These are phyloP conservation scores for Fomitopsis serialis DNA, from an alignment of 768 basidiomycete genomes.

Conservation along the genomic window DNA sequence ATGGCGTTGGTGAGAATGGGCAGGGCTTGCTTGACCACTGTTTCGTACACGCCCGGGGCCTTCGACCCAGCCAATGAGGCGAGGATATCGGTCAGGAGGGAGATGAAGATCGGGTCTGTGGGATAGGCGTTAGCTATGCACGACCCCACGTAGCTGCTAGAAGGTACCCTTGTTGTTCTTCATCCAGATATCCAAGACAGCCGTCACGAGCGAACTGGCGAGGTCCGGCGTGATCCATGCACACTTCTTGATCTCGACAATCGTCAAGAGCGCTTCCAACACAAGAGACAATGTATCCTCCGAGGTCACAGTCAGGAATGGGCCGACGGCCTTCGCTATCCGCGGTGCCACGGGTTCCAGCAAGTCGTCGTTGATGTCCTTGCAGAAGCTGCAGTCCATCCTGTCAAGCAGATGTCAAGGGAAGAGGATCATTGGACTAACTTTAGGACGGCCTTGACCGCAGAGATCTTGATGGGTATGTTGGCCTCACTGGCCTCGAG, in stretches of 20 bases:
- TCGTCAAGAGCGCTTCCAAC: conserved; percentile 77
- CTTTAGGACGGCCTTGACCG: conserved; percentile 93
- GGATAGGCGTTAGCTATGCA: neutral
- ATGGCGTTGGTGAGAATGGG: conserved; percentile 70
- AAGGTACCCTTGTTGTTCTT: conserved; percentile 76
- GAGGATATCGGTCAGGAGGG: conserved; percentile 79
- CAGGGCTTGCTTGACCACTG: conserved; percentile 67
- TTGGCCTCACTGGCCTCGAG: conserved; percentile 68
- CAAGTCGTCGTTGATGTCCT: conserved; percentile 54
- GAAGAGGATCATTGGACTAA: conserved; percentile 30
- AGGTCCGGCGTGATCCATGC: conserved; percentile 69
- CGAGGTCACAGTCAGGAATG: conserved; percentile 72
- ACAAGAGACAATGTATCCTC: conserved; percentile 89
- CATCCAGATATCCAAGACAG: conserved; percentile 77
- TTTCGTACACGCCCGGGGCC: conserved; percentile 57
- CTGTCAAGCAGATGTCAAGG: neutral
- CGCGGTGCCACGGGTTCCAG: conserved; percentile 62
- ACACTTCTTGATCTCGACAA: conserved; percentile 68
- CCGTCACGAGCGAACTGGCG: conserved; percentile 58
- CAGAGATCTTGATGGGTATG: conserved; percentile 90
- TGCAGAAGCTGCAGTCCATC: conserved; percentile 54
- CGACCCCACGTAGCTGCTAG: neutral
- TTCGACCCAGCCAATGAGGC: conserved; percentile 60
- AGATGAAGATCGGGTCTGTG: conserved; percentile 84
- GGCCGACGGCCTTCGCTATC: conserved; percentile 77